A percentile compares a stretch with the other conserved stretches of the same genome.
Conservation (phyloP, 805 yeast species). For the Yarrowia hollandica region DNA sequence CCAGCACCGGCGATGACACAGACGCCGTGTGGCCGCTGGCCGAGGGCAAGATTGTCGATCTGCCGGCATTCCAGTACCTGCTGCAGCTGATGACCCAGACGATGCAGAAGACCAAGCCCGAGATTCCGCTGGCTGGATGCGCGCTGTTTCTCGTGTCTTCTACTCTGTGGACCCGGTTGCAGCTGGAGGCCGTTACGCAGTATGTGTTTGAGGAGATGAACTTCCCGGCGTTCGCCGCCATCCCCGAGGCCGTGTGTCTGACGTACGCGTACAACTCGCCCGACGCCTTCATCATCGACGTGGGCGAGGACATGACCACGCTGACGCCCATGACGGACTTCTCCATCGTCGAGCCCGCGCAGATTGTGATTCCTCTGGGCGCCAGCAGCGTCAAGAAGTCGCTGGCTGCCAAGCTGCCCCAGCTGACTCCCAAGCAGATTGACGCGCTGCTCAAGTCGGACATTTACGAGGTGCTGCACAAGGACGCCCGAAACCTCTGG, state of each 20-base stretch:
- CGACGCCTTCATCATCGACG: conserved; percentile 73
- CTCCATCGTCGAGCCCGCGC: conserved; percentile 58
- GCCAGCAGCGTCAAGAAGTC: conserved; percentile 61
- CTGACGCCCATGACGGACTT: conserved; percentile 78
- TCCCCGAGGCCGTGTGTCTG: conserved; percentile 68
- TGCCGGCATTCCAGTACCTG: conserved; percentile 68
- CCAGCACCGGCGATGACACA: conserved; percentile 46
- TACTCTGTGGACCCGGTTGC: conserved; percentile 64
- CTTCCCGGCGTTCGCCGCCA: conserved; percentile 66
- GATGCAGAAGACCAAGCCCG: conserved; percentile 50
- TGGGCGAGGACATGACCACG: conserved; percentile 75
- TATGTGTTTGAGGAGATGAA: conserved; percentile 73
- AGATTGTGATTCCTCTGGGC: conserved; percentile 55
- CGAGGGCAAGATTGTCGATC: conserved; percentile 62
- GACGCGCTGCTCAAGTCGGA: conserved; percentile 72
- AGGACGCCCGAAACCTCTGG: conserved; percentile 59
- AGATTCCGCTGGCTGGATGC: conserved; percentile 46
- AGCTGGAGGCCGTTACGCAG: conserved; percentile 68
- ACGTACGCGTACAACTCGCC: conserved; percentile 66
- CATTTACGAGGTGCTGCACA: conserved; percentile 74
- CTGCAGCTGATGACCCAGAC: conserved; percentile 52
- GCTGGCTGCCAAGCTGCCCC: conserved; percentile 57
- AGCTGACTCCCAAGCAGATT: conserved; percentile 56
- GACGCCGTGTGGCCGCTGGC: conserved; percentile 61
- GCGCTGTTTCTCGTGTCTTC: conserved; percentile 72